phyloP scores from a whole-genome alignment of 108 stramenopile species.

The Seminavis robusta region DNA sequence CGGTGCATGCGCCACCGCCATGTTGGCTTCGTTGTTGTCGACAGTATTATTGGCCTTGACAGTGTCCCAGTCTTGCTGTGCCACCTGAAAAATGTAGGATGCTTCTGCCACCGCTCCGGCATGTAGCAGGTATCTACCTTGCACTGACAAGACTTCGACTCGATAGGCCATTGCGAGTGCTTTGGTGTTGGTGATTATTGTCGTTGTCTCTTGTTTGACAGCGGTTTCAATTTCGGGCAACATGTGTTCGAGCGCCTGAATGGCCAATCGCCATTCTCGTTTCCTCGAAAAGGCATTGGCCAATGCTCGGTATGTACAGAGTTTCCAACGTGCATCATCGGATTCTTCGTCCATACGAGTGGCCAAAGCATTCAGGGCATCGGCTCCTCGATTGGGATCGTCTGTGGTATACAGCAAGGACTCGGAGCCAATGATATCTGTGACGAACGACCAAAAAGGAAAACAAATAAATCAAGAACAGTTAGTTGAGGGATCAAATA shows the following conservation, averaged over 20 bases:
- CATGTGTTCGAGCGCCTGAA: conserved; percentile 59
- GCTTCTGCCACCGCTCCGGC: conserved; percentile 61
- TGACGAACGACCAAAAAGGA: conserved; percentile 21
- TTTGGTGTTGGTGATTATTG: neutral
- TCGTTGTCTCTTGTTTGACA: too few species aligned
- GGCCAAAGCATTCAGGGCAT: neutral
- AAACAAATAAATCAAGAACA: conserved; percentile 13
- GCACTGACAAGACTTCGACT: conserved; percentile 71
- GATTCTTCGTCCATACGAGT: too few species aligned
- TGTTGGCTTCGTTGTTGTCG: neutral
- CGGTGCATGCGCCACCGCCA: neutral
- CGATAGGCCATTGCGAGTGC: conserved; percentile 21
- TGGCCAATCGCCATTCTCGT: conserved; percentile 77
- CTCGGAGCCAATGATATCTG: conserved; percentile 57
- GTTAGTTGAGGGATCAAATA: neutral
- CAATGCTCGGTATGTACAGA: too few species aligned
- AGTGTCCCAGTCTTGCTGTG: conserved; percentile 8
- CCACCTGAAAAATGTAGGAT: conserved; percentile 44
- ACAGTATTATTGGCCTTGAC: neutral
- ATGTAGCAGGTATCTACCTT: conserved; percentile 81
- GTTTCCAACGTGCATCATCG: neutral
- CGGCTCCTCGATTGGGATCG: conserved; percentile 21
- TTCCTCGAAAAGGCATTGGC: conserved; percentile 59
- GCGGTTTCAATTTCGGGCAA: conserved; percentile 12
- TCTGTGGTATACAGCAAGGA: conserved; percentile 48